Evolutionary conservation across 2,329 filamentous ascomycete species (phyloP), one percentile per base, ranked within the genome.

Genomic region (Zopfia rhizophila): DNA sequence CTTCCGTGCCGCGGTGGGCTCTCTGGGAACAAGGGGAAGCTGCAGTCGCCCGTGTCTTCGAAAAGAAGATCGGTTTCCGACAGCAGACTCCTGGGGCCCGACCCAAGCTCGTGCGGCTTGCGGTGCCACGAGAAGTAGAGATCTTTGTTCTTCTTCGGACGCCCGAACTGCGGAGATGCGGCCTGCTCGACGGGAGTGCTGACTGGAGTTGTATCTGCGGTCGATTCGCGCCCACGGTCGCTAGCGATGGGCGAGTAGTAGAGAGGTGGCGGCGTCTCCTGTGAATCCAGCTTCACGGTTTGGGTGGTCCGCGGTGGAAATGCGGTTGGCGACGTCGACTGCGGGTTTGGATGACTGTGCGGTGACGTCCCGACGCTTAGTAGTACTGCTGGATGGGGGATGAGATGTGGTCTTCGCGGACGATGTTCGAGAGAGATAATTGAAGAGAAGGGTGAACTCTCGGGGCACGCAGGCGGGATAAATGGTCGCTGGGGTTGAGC

Each of bases 211-310:
- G 72, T 75, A 56, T 80, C 79, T 65, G 77, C 74, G 46, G 78
- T 80, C 41, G 77, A 81, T 58, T 73, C 71, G 61, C 75, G 76
- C 67, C 75, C 74, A 51, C 61, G 69, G 61, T 78, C 74, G 68
- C 75, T 76, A 56, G 68, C 60, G 49, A 69, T 68, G 47, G 79
- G 78, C 61, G 80, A 82, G 71, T 78, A 73, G 64, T 75, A 76
- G 66, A 78, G 74, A 62, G 78, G 75, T 61, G 76, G 78, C 59
- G 78, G 77, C 48, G 77, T 75, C 66, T 75, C 73, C 64, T 77
- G 76, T 65, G 77, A 78, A 75, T 79, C 78, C 74, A 80, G 79
- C 76, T 80, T 82, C 68, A 73, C 74, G 70, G 63, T 65, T 52
- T 14, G 21, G 10, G 16, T 19, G 33, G 27, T 17, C 13, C 25